Base-by-base conservation (phyloP, 306 rosid genomes). In the Quercus berberidifolia region DNA sequence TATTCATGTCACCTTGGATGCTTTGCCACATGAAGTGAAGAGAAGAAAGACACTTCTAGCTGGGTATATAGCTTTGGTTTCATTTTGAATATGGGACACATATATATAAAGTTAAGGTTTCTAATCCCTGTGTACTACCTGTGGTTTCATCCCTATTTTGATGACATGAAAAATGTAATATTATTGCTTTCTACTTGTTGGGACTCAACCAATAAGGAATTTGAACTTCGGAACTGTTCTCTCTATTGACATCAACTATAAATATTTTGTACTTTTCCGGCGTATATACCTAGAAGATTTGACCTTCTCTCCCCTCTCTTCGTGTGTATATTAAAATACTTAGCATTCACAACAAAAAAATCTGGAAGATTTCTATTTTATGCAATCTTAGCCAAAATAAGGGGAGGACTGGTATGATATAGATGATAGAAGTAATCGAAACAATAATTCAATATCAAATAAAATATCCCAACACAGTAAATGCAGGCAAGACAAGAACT, bases 1-100 rank as follows among this genome's bases (percentile, higher is more conserved):
- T 93, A 83, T 64, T 33, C 88, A 60, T 85, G 89, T 82, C 85
- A 85, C 81, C 88, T 81, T 23, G 90, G 90, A 46, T 85, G 89
- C 84, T 90, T 84, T 76, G 86, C 79, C 38, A 76, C 76, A 18
- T 84, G 79, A 84, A 41, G 46, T 25, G 43, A 15, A 7, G 2
- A 26, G 5, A 54, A 30, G 25, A 43, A 71, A 49, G 30, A 49
- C 19, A 3, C 21, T 15, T 15, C 46, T 64, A 64, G 41, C 70
- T 64, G 58, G 51, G 55, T 69, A 73, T 67, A 41, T 43, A 71
- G 3, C 59, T 23, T 49, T 28, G 20, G 70, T 30, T 64, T 64
- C 5, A 15, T 15, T 30, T 64, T 15, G n/a, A 64, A 30, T 15
- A 31, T 13, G 33, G 6, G 18, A 12, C 28, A 25, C 3, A 49